Evolutionary conservation across 225 moss, liverwort and hornwort species (phyloP), one percentile per base, ranked within the genome.

Genomic region (Anthoceros angustus): DNA sequence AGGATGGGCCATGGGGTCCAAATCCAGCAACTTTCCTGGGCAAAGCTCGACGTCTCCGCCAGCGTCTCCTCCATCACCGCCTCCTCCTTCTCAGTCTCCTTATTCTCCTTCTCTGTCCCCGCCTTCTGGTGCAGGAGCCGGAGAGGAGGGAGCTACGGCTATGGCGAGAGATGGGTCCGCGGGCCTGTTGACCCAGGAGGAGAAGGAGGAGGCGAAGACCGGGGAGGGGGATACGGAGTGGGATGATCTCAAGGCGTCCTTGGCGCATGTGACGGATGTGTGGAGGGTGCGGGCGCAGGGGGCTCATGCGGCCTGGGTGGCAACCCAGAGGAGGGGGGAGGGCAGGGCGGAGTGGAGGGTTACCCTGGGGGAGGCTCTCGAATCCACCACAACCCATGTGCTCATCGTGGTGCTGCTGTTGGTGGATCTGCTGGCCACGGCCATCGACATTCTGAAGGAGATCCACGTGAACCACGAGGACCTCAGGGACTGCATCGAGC

Each of bases 381-480:
- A 95, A 61, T 67, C 86, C 55, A 91, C 88, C 0, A 80, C 71
- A 38, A 74, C 77, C 38, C 95, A 95, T 69, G 77, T 84, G 46
- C 62, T 82, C 67, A 79, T 91, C 32, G 91, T 95, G 18, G 0
- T 21, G 10, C 78, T 95, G 63, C 64, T 95, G 64, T 74, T 88
- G 2, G 72, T 88, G 18, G 88, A 95, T 74, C 83, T 95, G 46
- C 63, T 84, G 3, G 91, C 91, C 4, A 95, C 91, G 14, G 91
- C 86, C 12, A 72, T 81, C 32, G 91, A 95, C 45, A 91, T 95
- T 45, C 69, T 91, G 39, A 91, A 86, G 85, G 91, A 88, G 49
- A 91, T 95, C 65, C 88, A 95, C 64, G 84, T 72, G 69, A 95
- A 91, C 75, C 85, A 86, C 40, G 72, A 78, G 10, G 91, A 95